These are phyloP conservation scores for Fagus crenata DNA, from an alignment of 306 rosid genomes.

Conservation along the genomic window DNA sequence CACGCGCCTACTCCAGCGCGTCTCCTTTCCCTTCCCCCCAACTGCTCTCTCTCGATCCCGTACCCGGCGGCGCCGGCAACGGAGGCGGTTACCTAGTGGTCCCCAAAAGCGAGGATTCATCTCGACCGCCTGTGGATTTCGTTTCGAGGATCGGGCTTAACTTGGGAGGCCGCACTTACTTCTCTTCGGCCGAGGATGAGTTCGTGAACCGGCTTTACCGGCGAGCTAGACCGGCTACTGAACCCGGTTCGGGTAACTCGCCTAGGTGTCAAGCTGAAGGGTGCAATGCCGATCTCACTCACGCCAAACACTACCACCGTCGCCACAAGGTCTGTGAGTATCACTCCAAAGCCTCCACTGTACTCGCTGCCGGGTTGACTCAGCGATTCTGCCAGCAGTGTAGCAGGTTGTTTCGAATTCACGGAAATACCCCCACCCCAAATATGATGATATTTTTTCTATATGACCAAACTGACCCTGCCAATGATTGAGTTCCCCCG, in stretches of 20 bases:
- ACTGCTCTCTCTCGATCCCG: slow-evolving; percentile 55
- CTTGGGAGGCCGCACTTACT: slow-evolving; percentile 86
- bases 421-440: background rate
- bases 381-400: slow-evolving; percentile 99
- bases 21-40: slow-evolving; percentile 42
- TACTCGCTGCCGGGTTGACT: slow-evolving; percentile 90
- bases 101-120: slow-evolving; percentile 63
- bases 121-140: slow-evolving; percentile 57
- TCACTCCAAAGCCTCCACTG: slow-evolving; percentile 93
- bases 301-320: slow-evolving; percentile 95
- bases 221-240: slow-evolving; percentile 50
- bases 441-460: background rate
- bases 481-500: slow-evolving; percentile 42
- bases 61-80: slow-evolving; percentile 34
- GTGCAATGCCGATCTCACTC: slow-evolving; percentile 87
- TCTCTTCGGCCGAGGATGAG: slow-evolving; percentile 74
- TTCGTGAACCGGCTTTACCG: slow-evolving; percentile 85
- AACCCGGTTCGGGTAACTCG: slow-evolving; percentile 52
- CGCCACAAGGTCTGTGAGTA: slow-evolving; percentile 98
- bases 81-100: slow-evolving; percentile 46
- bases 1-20: slow-evolving; percentile 55
- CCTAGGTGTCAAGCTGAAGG: slow-evolving; percentile 94
- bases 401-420: slow-evolving; percentile 64
- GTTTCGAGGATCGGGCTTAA: slow-evolving; percentile 82
- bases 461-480: slow-evolving; percentile 32